These are phyloP conservation scores for Sarocladium kiliense DNA, from an alignment of 2,329 filamentous ascomycete genomes.

Conservation along the genomic window DNA sequence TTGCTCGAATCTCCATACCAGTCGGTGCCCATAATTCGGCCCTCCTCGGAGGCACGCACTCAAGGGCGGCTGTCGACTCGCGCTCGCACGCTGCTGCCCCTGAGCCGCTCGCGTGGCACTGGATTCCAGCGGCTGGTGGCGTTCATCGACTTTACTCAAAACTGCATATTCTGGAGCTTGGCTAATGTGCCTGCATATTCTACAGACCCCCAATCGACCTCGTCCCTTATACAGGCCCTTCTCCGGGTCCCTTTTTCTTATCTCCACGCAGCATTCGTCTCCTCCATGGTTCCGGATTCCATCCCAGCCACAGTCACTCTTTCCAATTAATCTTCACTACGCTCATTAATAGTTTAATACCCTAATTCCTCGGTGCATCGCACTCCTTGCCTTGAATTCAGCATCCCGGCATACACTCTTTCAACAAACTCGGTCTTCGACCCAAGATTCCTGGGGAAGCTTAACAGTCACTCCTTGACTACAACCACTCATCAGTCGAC, in stretches of 20 bases:
- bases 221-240: slow-evolving; percentile 38
- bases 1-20: slow-evolving; percentile 3
- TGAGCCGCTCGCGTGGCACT: slow-evolving; percentile 6
- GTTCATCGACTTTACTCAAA: background rate
- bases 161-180: slow-evolving; percentile 11
- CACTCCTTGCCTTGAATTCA: slow-evolving; percentile 26
- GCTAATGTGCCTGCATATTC: slow-evolving; percentile 25
- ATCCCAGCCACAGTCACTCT: slow-evolving; percentile 52
- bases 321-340: slow-evolving; percentile 47
- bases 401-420: slow-evolving; percentile 29
- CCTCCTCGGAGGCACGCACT: background rate
- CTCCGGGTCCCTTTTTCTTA: slow-evolving; percentile 36
- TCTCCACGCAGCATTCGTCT: slow-evolving; percentile 22
- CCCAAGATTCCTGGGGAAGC: slow-evolving; percentile 49
- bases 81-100: slow-evolving; percentile 5
- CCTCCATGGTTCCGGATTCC: slow-evolving; percentile 39
- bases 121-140: slow-evolving; percentile 7
- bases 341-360: slow-evolving; percentile 56
- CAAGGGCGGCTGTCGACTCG: slow-evolving; percentile 4
- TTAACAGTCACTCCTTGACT: slow-evolving; percentile 41
- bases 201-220: slow-evolving; percentile 40
- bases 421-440: slow-evolving; percentile 31
- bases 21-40: slow-evolving; percentile 14
- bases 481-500: slow-evolving; percentile 13
- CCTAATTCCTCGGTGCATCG: slow-evolving; percentile 39